phyloP scores from a whole-genome alignment of 805 yeast species.

The Lipomyces sp. region DNA sequence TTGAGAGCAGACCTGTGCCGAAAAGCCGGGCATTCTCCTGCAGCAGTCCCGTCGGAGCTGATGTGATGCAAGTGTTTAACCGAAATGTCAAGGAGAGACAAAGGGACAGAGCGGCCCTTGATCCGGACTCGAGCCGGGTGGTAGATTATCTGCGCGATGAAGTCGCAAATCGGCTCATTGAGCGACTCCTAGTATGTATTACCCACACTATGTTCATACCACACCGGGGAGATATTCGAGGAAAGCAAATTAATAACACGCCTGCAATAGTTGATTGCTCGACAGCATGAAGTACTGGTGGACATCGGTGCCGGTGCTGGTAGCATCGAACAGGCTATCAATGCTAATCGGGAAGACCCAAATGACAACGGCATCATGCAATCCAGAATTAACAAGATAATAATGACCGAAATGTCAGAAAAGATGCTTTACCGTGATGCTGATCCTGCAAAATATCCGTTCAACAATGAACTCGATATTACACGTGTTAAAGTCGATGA shows the following conservation, averaged over 20 bases:
- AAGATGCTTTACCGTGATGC: slow-evolving; percentile 60
- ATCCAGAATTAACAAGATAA: slow-evolving; percentile 57
- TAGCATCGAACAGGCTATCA: slow-evolving; percentile 54
- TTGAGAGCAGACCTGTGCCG: neutral
- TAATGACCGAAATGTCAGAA: slow-evolving; percentile 69
- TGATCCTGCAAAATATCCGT: slow-evolving; percentile 45
- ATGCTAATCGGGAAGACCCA: slow-evolving; percentile 47
- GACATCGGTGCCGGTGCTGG: slow-evolving; percentile 81
- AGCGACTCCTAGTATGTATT: slow-evolving; percentile 59
- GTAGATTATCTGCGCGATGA: slow-evolving; percentile 78
- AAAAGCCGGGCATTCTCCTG: slow-evolving; percentile 14
- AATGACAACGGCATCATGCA: slow-evolving; percentile 58
- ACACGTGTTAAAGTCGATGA: slow-evolving; percentile 68
- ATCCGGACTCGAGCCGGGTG: slow-evolving; percentile 55
- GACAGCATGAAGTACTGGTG: slow-evolving; percentile 62
- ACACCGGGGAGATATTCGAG: neutral
- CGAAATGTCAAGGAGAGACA: slow-evolving; percentile 66
- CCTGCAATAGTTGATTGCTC: slow-evolving; percentile 56
- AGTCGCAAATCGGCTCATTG: slow-evolving; percentile 72
- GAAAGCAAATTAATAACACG: neutral
- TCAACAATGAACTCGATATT: slow-evolving; percentile 54
- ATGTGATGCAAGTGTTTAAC: slow-evolving; percentile 61
- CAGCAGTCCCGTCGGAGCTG: slow-evolving; percentile 1
- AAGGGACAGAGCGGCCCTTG: slow-evolving; percentile 56
- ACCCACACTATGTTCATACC: neutral